Base-by-base conservation (phyloP, 805 yeast species). In the Limtongia smithiae region DNA sequence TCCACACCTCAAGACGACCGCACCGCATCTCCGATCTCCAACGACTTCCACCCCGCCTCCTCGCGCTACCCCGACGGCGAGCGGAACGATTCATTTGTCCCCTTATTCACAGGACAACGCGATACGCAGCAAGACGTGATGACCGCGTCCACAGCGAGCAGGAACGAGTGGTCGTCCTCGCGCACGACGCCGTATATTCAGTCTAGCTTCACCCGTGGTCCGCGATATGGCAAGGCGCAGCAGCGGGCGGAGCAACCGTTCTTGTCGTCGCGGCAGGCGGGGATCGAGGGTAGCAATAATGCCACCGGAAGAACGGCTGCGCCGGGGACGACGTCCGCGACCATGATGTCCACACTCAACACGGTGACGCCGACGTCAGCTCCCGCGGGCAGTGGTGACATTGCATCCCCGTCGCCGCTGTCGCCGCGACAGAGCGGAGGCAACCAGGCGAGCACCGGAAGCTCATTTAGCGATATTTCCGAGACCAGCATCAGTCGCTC, bases 401-500 rank as follows among this genome's bases (percentile, higher is more conserved):
- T 6, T 5, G 22, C 27, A 36, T 24, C 18, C 4, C 7, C 22
- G 15, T 8, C 11, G 11, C 14, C 27, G 5, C 9, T 6, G 39
- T 9, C 34, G 35, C 43, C 9, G 18, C 43, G 14, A 15, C 35
- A 22, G 17, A 4, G 35, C n/a, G 24, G 17, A n/a, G 31, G 31
- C 11, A 11, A 46, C 27, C 50, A 46, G 17, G 41, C 35, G 25
- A 48, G 52, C 30, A 51, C 45, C 3, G 52, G 56, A 3, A 51
- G 56, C 28, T 51, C 56, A 35, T 48, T 51, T 30, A 47, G 52
- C 31, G 56, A 51, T 37, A 28, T 51, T 4, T 51, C 56, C 11
- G 66, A 64, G 20, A 55, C 61, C 22, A 62, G 65, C 25, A 60
- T 66, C 11, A 59, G 64, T 32, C 60, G 62, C 22, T 65, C 68